Percentiles rank a stretch among this genome's conserved stretches.
phyloP scores from a whole-genome alignment of 148 eudicot species.

The Polygonum maritimum region DNA sequence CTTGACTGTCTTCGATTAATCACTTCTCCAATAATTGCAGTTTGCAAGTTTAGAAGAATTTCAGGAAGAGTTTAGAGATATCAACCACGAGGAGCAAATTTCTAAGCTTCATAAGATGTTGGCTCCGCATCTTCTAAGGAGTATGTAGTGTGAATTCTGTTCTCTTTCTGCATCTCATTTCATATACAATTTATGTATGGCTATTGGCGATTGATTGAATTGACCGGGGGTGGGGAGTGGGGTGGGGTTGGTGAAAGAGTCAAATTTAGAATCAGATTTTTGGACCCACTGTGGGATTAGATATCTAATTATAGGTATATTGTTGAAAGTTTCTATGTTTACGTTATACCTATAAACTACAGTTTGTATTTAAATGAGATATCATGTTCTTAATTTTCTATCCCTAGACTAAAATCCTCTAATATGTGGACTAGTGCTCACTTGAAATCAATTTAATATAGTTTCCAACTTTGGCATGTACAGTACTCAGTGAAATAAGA shows the following conservation, averaged over 20 bases:
- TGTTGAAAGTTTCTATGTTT: not conserved
- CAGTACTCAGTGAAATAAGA: not conserved
- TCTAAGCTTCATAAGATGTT: constrained; percentile 95
- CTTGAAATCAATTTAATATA: not conserved
- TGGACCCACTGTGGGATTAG: not conserved
- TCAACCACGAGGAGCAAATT: constrained; percentile 95
- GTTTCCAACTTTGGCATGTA: not conserved
- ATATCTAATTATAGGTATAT: not conserved
- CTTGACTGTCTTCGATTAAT: not conserved
- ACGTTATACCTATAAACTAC: not conserved
- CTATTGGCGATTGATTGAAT: not conserved
- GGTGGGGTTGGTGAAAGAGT: not conserved
- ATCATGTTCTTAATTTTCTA: not conserved
- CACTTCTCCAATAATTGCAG: constrained; percentile 29
- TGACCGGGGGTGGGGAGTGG: not conserved
- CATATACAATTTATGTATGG: not conserved
- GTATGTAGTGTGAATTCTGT: constrained; percentile 27
- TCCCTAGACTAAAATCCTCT: not conserved
- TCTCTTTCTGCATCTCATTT: not conserved
- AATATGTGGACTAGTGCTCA: not conserved
- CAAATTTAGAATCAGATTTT: no score
- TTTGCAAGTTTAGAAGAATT: constrained; percentile 94
- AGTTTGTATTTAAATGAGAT: not conserved
- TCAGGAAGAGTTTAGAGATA: constrained; percentile 96
- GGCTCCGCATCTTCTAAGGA: constrained; percentile 96